Evolutionary conservation across 495 filamentous ascomycete genomes (phyloP).

Genomic region (Clohesyomyces aquaticus): DNA sequence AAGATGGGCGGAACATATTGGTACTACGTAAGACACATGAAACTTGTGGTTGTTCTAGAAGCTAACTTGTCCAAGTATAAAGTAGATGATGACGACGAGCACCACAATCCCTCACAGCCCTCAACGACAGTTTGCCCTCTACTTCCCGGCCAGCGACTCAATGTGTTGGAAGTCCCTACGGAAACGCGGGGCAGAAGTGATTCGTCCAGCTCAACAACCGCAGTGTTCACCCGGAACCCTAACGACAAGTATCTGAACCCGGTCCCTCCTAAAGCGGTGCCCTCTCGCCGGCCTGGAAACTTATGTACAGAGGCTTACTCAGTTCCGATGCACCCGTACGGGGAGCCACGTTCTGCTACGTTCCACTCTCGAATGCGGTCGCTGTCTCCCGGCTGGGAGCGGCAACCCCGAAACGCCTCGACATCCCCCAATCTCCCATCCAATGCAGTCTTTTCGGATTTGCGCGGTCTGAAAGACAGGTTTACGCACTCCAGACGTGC

Average conservation of each 20-base stretch:
- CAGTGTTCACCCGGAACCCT: slow-evolving; percentile 74
- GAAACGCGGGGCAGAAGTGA: slow-evolving; percentile 54
- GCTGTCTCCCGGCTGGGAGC: slow-evolving; percentile 15
- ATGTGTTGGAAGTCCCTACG: slow-evolving; percentile 77
- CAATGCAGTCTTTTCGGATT: slow-evolving; percentile 18
- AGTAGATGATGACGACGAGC: slow-evolving; percentile 73
- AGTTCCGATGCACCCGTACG: slow-evolving; percentile 13
- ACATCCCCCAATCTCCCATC: slow-evolving; percentile 15
- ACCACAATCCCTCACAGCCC: slow-evolving; percentile 68
- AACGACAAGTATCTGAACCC: slow-evolving; percentile 74
- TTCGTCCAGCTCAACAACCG: slow-evolving; percentile 45
- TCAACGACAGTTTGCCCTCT: slow-evolving; percentile 81
- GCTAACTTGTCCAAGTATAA: slow-evolving; percentile 64
- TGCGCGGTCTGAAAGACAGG: slow-evolving; percentile 24
- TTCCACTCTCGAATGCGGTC: slow-evolving; percentile 13
- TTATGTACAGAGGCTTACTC: slow-evolving; percentile 17
- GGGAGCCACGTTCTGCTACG: slow-evolving; percentile 20
- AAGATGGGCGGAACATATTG: slow-evolving; percentile 94
- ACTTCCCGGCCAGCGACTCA: slow-evolving; percentile 82
- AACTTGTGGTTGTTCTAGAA: background rate
- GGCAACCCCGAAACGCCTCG: slow-evolving; percentile 22
- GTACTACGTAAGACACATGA: slow-evolving; percentile 73
- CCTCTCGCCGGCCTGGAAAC: slow-evolving; percentile 34
- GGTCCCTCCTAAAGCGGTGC: slow-evolving; percentile 60
- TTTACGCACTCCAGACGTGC: slow-evolving; percentile 13